These are phyloP conservation scores for Suhomyces wounanorum DNA, from an alignment of 1,139 yeast genomes.

Conservation along the genomic window DNA sequence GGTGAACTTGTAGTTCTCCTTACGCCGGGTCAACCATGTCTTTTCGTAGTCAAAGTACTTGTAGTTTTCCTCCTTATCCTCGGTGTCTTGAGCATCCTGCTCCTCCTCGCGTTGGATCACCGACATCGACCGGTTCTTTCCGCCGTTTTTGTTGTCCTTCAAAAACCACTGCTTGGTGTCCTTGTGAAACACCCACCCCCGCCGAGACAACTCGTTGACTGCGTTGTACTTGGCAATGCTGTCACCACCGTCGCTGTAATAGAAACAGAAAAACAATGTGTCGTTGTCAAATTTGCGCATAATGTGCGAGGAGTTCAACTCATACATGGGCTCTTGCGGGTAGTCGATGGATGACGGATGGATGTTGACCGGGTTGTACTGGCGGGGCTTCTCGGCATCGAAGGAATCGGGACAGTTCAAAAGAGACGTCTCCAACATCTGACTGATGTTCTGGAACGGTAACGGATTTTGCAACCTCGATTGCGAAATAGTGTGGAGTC, in stretches of 20 bases:
- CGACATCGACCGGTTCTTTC: constrained; percentile 47
- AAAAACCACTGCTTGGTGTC: constrained; percentile 80
- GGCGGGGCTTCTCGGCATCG: constrained; percentile 84
- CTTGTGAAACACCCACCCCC: constrained; percentile 89
- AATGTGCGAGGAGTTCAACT: constrained; percentile 51
- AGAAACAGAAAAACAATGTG: constrained; percentile 89
- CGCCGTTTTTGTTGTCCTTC: constrained; percentile 48
- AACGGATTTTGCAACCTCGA: constrained; percentile 50
- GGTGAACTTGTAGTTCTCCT: constrained; percentile 57
- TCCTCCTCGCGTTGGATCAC: constrained; percentile 37
- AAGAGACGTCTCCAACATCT: constrained; percentile 70
- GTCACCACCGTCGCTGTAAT: constrained; percentile 58
- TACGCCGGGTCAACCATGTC: constrained; percentile 84
- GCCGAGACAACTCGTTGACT: constrained; percentile 73
- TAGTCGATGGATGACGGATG: constrained; percentile 90
- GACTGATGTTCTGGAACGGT: constrained; percentile 57
- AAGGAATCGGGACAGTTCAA: constrained; percentile 91
- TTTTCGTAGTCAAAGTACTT: constrained; percentile 89
- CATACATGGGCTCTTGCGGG: constrained; percentile 85
- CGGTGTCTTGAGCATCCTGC: constrained; percentile 17
- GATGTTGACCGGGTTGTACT: constrained; percentile 77
- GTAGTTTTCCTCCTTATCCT: constrained; percentile 61
- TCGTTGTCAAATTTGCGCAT: constrained; percentile 80
- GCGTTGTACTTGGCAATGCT: constrained; percentile 66
- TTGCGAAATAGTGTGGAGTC: constrained; percentile 35